Base-by-base conservation (phyloP, 805 yeast species). In the Saccharomyces kudriavzevii region DNA sequence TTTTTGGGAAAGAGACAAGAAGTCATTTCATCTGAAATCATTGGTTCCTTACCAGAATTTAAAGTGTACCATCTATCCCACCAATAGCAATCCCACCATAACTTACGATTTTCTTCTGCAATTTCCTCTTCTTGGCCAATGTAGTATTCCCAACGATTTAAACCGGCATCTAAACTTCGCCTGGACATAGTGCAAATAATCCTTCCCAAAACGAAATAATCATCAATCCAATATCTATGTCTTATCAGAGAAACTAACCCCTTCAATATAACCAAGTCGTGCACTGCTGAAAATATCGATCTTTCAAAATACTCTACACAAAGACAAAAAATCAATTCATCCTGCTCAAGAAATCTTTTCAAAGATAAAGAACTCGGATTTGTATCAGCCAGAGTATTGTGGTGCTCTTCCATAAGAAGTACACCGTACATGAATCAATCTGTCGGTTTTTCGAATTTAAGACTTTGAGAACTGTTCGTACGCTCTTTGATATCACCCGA, bases 91-190 rank as follows among this genome's bases (percentile, higher is more conserved):
- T 50, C 53, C 64, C 62, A 60, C 61, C 61, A 60, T 4, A 56
- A 11, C 30, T 43, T 43, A 17, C 64, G 50, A 8, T 49, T 48
- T 24, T 48, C 26, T 20, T 60, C 57, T 1, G 62, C 62, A 11
- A 29, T 22, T 2, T 11, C n/a, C 49, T 59, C 61, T 4, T 46
- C 43, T 9, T 51, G 11, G 5, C 45, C 47, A 9, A 56, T 35
- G n/a, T 60, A 54, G 43, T 53, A 59, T 28, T 60, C 61, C 64
- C 64, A 60, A 29, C 64, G 40, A 46, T 52, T 53, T 5, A 57
- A 45, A 11, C 35, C 35, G 4, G n/a, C 14, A 30, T 30, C 35
- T n/a, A 30, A 30, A 13, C 51, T 6, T 45, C 49, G 24, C 27
- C 58, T 47, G 29, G 48, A 50, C n/a, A 30, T 40, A 13, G 11